Conservation (phyloP, 176 grass and related monocot species). For the Cenchrus fungigraminus region DNA sequence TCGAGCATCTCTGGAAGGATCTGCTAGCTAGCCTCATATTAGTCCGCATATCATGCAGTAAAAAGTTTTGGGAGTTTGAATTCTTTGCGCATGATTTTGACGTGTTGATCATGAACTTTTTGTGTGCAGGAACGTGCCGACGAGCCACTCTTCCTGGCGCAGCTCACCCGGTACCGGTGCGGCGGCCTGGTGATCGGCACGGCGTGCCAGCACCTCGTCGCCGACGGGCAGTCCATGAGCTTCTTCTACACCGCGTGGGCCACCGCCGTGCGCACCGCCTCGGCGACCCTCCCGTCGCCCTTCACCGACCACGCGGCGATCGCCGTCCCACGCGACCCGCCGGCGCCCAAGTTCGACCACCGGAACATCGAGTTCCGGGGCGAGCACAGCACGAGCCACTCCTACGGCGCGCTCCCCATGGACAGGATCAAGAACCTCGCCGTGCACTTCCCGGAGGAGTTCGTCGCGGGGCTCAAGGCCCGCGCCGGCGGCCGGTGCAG, state of each 20-base stretch:
- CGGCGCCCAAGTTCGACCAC: constrained; percentile 34
- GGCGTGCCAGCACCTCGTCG: constrained; percentile 30
- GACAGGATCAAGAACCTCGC: constrained; percentile 26
- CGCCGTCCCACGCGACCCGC: not conserved
- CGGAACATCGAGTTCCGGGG: constrained; percentile 43
- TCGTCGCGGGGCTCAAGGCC: constrained; percentile 37
- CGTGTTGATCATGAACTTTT: not conserved
- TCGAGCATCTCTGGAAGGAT: too few species aligned
- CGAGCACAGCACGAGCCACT: not conserved
- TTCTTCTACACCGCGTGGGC: constrained; percentile 48
- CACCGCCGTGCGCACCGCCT: constrained; percentile 4
- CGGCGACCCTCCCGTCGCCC: not conserved
- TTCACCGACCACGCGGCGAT: constrained; percentile 25
- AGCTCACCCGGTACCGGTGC: constrained; percentile 51
- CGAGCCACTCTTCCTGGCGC: constrained; percentile 40
- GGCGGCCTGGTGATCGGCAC: constrained; percentile 48
- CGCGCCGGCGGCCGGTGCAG: constrained; percentile 27
- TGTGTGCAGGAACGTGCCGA: not conserved
- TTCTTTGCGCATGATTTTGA: not conserved
- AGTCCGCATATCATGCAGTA: too few species aligned
- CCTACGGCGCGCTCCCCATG: not conserved
- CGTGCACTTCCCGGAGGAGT: constrained; percentile 39
- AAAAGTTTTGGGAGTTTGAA: not conserved
- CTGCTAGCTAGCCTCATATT: too few species aligned
- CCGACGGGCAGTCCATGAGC: constrained; percentile 61